These are phyloP conservation scores for Neurospora sp. DNA, from an alignment of 495 filamentous ascomycete species.

Conservation along the genomic window DNA sequence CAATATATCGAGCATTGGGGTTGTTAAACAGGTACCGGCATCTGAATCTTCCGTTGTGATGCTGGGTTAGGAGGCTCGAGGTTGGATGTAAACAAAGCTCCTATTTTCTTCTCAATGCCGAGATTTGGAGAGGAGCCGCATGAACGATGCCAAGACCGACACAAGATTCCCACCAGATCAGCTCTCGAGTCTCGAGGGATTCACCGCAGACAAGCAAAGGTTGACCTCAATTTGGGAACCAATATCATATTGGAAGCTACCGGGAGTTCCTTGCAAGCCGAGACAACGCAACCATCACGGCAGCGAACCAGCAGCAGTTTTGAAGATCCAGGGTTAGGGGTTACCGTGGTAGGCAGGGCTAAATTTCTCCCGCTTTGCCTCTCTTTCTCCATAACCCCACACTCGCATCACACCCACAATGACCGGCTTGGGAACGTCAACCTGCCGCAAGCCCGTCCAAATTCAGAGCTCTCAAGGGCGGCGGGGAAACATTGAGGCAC, in stretches of 20 bases:
- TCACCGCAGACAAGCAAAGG: not conserved
- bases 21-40: not conserved
- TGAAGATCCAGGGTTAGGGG: not conserved
- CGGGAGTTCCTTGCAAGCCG: not conserved
- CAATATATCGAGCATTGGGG: not conserved
- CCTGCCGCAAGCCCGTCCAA: constrained; percentile 24
- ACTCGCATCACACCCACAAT: constrained; percentile 17
- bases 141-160: not conserved
- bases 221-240: not conserved
- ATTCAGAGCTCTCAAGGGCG: constrained; percentile 2
- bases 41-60: not conserved
- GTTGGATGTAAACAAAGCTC: not conserved
- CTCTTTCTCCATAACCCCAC: constrained; percentile 11
- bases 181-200: not conserved
- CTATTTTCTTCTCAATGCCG: not conserved
- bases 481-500: constrained; percentile 17
- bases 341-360: constrained; percentile 13
- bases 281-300: not conserved
- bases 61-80: not conserved
- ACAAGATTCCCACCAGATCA: not conserved
- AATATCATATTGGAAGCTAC: not conserved
- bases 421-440: constrained; percentile 14
- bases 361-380: constrained; percentile 25
- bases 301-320: not conserved
- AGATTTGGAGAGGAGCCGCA: not conserved